Evolutionary conservation across 306 rosid genomes (phyloP).

Genomic region (Pachyrhizus erosus): DNA sequence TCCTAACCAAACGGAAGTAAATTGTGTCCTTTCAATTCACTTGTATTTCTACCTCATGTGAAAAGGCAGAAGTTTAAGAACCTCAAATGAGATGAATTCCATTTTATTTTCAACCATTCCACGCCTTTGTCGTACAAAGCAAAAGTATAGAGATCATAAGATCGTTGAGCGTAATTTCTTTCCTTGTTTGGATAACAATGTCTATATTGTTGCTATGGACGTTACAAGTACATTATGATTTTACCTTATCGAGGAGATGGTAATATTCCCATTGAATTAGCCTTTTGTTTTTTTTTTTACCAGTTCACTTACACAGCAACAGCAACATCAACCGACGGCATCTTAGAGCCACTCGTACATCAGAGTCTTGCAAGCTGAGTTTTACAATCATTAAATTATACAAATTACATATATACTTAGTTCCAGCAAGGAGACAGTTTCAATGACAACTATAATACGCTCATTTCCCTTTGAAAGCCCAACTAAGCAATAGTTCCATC

Average conservation of each 20-base stretch:
- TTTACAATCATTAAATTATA: neutral
- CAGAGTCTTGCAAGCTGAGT: constrained; percentile 12
- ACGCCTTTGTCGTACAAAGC: neutral
- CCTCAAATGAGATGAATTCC: neutral
- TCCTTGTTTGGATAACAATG: neutral
- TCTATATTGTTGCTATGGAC: neutral
- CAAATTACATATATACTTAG: constrained; percentile 27
- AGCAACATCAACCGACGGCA: neutral
- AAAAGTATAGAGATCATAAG: neutral
- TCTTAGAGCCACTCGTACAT: neutral
- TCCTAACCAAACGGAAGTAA: neutral
- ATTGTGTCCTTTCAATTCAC: neutral
- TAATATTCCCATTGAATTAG: neutral
- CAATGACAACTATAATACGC: neutral
- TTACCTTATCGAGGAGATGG: neutral
- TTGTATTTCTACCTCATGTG: neutral
- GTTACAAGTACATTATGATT: neutral
- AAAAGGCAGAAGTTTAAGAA: neutral
- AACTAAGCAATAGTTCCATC: constrained; percentile 14
- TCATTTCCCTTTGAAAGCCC: neutral
- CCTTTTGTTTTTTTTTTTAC: neutral
- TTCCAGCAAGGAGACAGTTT: constrained; percentile 13
- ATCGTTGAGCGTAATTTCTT: neutral
- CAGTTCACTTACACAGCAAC: constrained; percentile 24
- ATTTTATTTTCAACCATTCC: neutral